phyloP scores from a whole-genome alignment of 2,329 filamentous ascomycete genomes.

The Macroventuria anomochaeta region DNA sequence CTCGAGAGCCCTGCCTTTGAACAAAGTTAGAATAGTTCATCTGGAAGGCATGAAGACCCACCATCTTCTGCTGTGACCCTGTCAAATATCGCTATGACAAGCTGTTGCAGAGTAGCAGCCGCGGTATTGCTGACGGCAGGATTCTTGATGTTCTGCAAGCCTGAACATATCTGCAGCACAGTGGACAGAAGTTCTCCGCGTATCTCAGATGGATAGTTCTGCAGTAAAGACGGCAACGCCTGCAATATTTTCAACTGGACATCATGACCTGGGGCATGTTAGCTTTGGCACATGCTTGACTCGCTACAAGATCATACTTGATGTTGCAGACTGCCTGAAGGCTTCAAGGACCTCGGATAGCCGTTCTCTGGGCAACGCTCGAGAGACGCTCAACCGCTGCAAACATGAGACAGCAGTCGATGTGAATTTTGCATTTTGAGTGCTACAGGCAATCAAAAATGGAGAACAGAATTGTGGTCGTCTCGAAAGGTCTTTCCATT shows the following conservation, averaged over 20 bases:
- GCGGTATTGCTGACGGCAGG: conserved; percentile 94
- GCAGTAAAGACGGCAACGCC: conserved; percentile 83
- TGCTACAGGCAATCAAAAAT: conserved; percentile 90
- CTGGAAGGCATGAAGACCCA: conserved; percentile 34
- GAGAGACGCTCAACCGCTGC: conserved; percentile 83
- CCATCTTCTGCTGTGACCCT: conserved; percentile 85
- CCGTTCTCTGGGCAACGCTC: conserved; percentile 77
- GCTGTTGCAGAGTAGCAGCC: conserved; percentile 92
- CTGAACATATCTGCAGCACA: conserved; percentile 88
- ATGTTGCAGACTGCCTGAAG: conserved; percentile 76
- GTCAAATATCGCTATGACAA: conserved; percentile 91
- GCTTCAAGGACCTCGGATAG: conserved; percentile 88
- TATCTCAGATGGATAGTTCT: conserved; percentile 86
- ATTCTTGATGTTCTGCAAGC: conserved; percentile 89
- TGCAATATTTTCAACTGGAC: conserved; percentile 96
- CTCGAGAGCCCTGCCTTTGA: conserved; percentile 52
- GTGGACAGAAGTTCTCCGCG: conserved; percentile 81
- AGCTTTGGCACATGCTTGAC: conserved; percentile 3
- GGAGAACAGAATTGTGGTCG: conserved; percentile 86
- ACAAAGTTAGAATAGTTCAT: conserved; percentile 16
- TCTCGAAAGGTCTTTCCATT: conserved; percentile 74
- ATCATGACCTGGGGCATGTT: conserved; percentile 68
- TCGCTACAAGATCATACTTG: conserved; percentile 61
- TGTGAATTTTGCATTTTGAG: conserved; percentile 89
- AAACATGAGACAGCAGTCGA: conserved; percentile 86